Evolutionary conservation across 2,329 filamentous ascomycete genomes (phyloP).

Genomic region (Madurella fahalii): DNA sequence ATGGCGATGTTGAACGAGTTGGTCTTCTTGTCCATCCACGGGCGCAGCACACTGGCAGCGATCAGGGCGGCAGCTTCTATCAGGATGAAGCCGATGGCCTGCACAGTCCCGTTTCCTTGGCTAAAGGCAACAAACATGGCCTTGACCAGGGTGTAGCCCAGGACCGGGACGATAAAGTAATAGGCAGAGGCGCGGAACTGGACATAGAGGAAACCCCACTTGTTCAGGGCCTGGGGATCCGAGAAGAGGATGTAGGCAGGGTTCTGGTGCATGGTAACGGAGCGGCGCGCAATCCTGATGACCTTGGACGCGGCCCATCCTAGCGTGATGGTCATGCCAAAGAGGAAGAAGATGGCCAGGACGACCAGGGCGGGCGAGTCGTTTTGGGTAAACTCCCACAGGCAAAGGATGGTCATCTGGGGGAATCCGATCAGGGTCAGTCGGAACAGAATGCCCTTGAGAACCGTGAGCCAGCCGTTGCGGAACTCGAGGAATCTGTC

Average conservation of each 20-base stretch:
- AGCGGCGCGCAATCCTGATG: constrained; percentile 81
- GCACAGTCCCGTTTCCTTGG: constrained; percentile 65
- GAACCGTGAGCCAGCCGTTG: constrained; percentile 85
- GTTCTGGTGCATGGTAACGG: constrained; percentile 88
- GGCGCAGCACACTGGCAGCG: constrained; percentile 71
- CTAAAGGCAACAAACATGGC: constrained; percentile 81
- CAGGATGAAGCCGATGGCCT: constrained; percentile 77
- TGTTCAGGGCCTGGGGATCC: constrained; percentile 88
- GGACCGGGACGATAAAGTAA: constrained; percentile 82
- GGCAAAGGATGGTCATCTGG: constrained; percentile 81
- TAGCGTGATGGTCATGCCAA: constrained; percentile 73
- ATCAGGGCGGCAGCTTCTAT: constrained; percentile 79
- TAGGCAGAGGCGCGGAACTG: constrained; percentile 94
- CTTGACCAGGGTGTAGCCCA: constrained; percentile 81
- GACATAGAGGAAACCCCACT: constrained; percentile 97
- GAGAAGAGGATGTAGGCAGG: constrained; percentile 96
- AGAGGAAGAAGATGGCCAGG: constrained; percentile 81
- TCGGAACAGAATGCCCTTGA: constrained; percentile 92
- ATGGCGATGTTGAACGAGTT: constrained; percentile 96
- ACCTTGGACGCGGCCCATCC: constrained; percentile 88
- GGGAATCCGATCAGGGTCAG: constrained; percentile 87
- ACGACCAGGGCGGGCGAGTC: constrained; percentile 86
- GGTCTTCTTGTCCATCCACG: constrained; percentile 99
- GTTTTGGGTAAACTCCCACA: constrained; percentile 86
- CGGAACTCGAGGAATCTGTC: constrained; percentile 92